Evolutionary conservation across 805 yeast genomes (phyloP), one percentile per base, ranked within the genome.

Genomic region (Lipomyces kockii): DNA sequence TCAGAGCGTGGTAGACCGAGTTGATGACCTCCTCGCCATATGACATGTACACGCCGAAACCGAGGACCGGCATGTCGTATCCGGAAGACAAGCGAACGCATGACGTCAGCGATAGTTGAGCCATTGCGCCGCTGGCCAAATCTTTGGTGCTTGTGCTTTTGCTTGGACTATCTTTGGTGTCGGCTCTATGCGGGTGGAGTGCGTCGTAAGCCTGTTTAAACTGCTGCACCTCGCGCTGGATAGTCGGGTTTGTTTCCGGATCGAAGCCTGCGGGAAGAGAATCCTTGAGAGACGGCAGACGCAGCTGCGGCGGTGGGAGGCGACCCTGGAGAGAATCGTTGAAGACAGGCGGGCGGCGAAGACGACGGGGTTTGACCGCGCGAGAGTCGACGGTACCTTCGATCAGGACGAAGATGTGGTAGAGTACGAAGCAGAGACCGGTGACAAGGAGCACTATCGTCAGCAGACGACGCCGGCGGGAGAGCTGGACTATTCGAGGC

Each of bases 21-120:
- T 22, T 22, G 55, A 52, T 25, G 70, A 90, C 87, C 54, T 85
- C 83, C 46, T 79, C 85, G 62, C 85, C 84, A 74, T 86, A 84
- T 70, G 90, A 88, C 78, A 90, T 90, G 94, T 95, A 90, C 79
- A 89, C 87, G 53, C 97, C 97, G 67, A 90, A 83, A 62, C 96
- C 96, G 69, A 89, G 87, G 64, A 85, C 80, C 65, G 97, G 96
- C 86, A 90, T 87, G 72, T 83, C 82, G 68, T 81, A 77, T 61
- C 95, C 95, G 72, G 90, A 86, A 5, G 71, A 67, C 49, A 68
- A 67, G 46, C 46, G 51, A 17, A 62, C 63, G 32, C 37, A 17
- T 53, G 61, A 55, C 35, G 58, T 57, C 9, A 65, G 52, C 17
- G 69, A 27, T 20, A 65, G 58, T 25, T 52, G 27, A 12, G 55